Conservation (phyloP, 495 filamentous ascomycete species). For the Neurospora intermedia region DNA sequence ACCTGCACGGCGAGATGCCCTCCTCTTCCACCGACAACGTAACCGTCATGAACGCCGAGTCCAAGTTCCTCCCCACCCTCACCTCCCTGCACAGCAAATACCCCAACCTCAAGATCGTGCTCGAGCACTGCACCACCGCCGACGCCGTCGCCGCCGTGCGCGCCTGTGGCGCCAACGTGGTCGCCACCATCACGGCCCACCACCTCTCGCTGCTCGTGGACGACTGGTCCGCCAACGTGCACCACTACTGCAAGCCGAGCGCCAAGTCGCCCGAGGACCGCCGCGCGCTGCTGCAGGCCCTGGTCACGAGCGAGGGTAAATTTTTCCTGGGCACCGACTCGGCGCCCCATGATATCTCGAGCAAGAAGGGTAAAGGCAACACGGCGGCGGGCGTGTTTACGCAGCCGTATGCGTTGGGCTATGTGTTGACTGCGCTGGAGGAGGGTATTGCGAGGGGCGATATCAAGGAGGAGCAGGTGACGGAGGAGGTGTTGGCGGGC, state of each 20-base stretch:
- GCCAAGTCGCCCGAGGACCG: slow-evolving; percentile 67
- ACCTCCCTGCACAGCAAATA: slow-evolving; percentile 59
- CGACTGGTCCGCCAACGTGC: slow-evolving; percentile 58
- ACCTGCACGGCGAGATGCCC: slow-evolving; percentile 49
- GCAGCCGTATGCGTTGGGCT: slow-evolving; percentile 71
- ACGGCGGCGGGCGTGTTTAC: slow-evolving; percentile 83
- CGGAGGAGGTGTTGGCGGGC: slow-evolving; percentile 54
- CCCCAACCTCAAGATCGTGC: slow-evolving; percentile 69
- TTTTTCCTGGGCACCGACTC: slow-evolving; percentile 57
- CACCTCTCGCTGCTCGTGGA: slow-evolving; percentile 66
- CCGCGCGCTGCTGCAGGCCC: slow-evolving; percentile 60
- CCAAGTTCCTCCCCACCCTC: slow-evolving; percentile 68
- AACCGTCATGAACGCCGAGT: slow-evolving; percentile 72
- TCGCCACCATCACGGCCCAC: slow-evolving; percentile 62
- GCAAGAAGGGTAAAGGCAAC: slow-evolving; percentile 59
- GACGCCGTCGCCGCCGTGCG: slow-evolving; percentile 72
- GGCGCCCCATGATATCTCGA: slow-evolving; percentile 53
- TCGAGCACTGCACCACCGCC: slow-evolving; percentile 74
- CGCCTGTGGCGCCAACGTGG: slow-evolving; percentile 64
- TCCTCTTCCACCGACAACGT: slow-evolving; percentile 52
- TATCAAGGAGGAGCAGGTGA: slow-evolving; percentile 51
- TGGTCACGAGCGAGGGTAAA: slow-evolving; percentile 55
- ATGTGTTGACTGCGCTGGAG: slow-evolving; percentile 60
- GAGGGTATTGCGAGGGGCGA: slow-evolving; percentile 56
- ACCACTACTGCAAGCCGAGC: slow-evolving; percentile 82